Evolutionary conservation across 2,329 filamentous ascomycete species (phyloP), one percentile per base, ranked within the genome.

Genomic region (Colletotrichum tropicale): DNA sequence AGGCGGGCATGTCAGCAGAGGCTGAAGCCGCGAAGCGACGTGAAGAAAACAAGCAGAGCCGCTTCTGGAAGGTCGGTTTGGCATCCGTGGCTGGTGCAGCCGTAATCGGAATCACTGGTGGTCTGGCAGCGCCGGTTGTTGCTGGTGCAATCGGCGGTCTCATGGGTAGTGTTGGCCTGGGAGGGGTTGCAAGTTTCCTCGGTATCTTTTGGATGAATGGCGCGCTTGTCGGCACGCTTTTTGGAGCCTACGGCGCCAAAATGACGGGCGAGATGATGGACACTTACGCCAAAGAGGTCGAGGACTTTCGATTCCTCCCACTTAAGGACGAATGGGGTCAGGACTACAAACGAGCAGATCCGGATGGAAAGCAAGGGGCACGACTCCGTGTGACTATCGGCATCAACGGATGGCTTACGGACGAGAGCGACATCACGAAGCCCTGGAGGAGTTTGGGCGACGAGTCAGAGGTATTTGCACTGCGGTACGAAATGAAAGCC

Each of bases 61-160:
- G 96, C 10, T 94, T 94, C 82, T 98, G 95, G 95, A 98, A 98
- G 82, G 95, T 98, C 24, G 95, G 96, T 0, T 88, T 98, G 30
- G 96, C 96, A 0, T 95, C 94, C 10, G 95, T 98, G 0, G 96
- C 95, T 1, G 96, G 96, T 13, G 96, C 96, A 2, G 95, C 94
- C 0, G 87, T 98, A 2, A 96, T 98, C n/a, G 96, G 96, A 8
- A 91, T 98, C 5, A 98, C 96, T 0, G 96, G 96, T 21, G 96
- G 96, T 3, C 88, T 98, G n/a, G 96, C 96, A 1, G 96, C 96
- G 1, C 96, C 96, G 0, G 88, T 98, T 0, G 93, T 98, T 16
- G 96, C 96, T 6, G 96, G 95, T 6, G 95, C 95, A 0, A 89
- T 98, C 16, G 96, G 96, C 4, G 93, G 93, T 1, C 89, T 98